Conservation (phyloP, 2,329 filamentous ascomycete genomes). For the Thielaviopsis populi region DNA sequence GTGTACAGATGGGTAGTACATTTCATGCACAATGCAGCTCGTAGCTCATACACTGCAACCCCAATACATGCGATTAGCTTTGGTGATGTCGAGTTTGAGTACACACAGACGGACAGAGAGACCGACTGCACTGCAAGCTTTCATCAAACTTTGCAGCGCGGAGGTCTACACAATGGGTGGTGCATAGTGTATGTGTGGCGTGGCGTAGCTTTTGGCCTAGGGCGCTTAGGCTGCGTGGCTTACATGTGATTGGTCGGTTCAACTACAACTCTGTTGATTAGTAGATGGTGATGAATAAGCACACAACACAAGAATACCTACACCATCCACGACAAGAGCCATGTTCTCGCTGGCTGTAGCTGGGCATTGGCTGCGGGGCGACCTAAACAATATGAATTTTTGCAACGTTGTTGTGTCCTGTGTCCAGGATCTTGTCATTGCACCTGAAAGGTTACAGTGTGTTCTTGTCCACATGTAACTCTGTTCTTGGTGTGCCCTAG, state of each 20-base stretch:
- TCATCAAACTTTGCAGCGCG: background rate
- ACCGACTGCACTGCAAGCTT: background rate
- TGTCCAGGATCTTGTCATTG: too few species aligned
- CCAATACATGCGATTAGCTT: background rate
- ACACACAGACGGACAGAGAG: background rate
- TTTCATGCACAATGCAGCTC: background rate
- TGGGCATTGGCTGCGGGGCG: too few species aligned
- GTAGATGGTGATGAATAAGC: background rate
- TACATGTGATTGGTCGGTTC: conserved; percentile 7
- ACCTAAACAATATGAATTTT: too few species aligned
- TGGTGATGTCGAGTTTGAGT: background rate
- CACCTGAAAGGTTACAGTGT: background rate
- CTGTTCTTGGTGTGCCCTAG: background rate
- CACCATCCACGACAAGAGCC: too few species aligned
- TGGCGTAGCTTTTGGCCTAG: background rate
- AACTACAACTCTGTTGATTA: background rate
- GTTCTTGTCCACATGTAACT: background rate
- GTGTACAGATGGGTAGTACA: background rate
- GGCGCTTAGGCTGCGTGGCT: conserved; percentile 3
- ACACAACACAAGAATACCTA: background rate
- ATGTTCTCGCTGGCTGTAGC: too few species aligned
- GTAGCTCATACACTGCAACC: background rate
- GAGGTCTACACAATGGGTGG: background rate
- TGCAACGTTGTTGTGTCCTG: too few species aligned
- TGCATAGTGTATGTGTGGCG: background rate